Evolutionary conservation across 768 basidiomycete species (phyloP).

Genomic region (Amanita pseudoporphyria): DNA sequence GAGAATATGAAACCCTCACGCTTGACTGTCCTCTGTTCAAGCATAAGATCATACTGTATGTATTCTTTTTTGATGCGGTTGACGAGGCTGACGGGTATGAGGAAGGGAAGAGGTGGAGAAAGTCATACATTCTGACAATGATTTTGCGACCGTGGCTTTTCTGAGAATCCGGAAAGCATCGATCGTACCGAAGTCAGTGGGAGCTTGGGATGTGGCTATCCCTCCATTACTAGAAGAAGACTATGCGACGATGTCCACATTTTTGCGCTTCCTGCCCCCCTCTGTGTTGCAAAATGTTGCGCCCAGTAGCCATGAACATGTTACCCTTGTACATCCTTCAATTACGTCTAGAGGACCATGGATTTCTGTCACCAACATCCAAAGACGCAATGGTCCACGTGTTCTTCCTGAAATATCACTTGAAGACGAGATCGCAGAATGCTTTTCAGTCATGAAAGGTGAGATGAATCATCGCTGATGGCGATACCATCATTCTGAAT

Average conservation of each 20-base stretch:
- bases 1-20: conserved; percentile 94
- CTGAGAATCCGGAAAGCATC: conserved; percentile 65
- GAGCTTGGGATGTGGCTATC: conserved; percentile 17
- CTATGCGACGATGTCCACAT: conserved; percentile 18
- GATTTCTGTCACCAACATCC: conserved; percentile 59
- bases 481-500: background rate
- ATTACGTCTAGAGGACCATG: conserved; percentile 38
- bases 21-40: conserved; percentile 88
- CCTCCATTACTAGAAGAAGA: conserved; percentile 48
- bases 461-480: conserved; percentile 6
- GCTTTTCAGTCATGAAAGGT: conserved; percentile 58
- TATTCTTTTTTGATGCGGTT: background rate
- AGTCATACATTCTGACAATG: conserved; percentile 70
- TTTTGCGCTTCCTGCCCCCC: background rate
- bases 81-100: conserved; percentile 18
- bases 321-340: background rate
- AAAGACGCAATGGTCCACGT: conserved; percentile 11
- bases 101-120: conserved; percentile 55
- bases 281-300: background rate
- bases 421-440: conserved; percentile 62
- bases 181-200: conserved; percentile 43
- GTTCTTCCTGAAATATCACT: conserved; percentile 28
- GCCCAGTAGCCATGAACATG: background rate
- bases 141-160: conserved; percentile 88
- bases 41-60: conserved; percentile 60